Evolutionary conservation across 202 grass and related monocot species (phyloP).

Genomic region (Schoenoplectus triqueter): DNA sequence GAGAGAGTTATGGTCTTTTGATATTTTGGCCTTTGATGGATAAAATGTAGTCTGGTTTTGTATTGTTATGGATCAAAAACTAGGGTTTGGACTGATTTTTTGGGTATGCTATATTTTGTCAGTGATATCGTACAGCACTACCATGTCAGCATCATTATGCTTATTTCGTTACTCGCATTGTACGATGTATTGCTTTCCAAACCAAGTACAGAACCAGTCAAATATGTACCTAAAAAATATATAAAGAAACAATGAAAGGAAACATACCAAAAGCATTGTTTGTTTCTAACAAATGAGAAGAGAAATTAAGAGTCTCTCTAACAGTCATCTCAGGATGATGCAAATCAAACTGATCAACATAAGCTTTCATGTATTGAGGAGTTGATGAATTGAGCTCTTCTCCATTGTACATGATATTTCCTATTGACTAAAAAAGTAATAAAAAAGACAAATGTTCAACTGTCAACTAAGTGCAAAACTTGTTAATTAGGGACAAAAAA

Average conservation of each 20-base stretch:
- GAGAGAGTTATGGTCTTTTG: neutral
- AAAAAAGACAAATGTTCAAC: conserved; percentile 18
- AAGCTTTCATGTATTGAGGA: conserved; percentile 69
- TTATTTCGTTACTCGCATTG: neutral
- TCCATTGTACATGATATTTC: conserved; percentile 80
- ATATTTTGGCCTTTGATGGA: neutral
- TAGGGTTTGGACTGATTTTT: neutral
- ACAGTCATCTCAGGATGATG: conserved; percentile 98
- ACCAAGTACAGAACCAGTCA: neutral
- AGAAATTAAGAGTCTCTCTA: conserved; percentile 84
- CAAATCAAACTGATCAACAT: conserved; percentile 89
- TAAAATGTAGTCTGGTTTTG: neutral
- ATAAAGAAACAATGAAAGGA: neutral
- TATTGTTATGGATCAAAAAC: conserved; percentile 2
- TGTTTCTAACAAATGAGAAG: conserved; percentile 75
- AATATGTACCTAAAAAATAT: neutral
- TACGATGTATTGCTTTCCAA: neutral
- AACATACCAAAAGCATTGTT: conserved; percentile 78
- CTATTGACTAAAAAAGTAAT: conserved; percentile 55
- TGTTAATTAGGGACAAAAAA: neutral
- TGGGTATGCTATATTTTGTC: neutral
- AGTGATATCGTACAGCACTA: neutral
- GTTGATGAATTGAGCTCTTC: conserved; percentile 61
- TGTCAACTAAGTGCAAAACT: conserved; percentile 14
- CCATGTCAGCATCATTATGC: neutral